These are phyloP conservation scores for Trichoderma atrobrunneum DNA, from an alignment of 2,329 filamentous ascomycete genomes.

Conservation along the genomic window DNA sequence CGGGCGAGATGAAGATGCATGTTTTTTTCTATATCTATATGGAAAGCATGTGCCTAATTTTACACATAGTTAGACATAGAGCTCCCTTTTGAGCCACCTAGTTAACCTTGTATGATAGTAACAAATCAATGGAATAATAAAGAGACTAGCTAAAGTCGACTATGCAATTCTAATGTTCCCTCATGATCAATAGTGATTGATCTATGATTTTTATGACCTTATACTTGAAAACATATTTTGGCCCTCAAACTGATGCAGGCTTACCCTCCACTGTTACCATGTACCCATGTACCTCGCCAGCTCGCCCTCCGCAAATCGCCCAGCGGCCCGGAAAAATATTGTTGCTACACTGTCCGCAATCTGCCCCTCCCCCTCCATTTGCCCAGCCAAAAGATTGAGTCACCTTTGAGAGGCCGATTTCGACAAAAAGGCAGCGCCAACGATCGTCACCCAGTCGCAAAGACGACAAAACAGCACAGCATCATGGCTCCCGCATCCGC, in stretches of 20 bases:
- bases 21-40: not conserved
- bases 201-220: not conserved
- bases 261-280: too few relatives aligned
- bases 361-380: constrained; percentile 23
- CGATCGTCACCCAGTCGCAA: not conserved
- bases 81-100: constrained; percentile 7
- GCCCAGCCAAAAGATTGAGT: constrained; percentile 16
- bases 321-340: constrained; percentile 18
- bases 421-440: constrained; percentile 1
- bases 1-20: not conserved
- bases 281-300: not conserved
- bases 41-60: not conserved
- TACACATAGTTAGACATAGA: constrained; percentile 15
- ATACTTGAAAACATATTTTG: not conserved
- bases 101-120: not conserved
- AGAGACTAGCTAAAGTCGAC: not conserved
- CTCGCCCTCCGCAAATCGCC: constrained; percentile 7
- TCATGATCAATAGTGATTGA: not conserved
- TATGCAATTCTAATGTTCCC: not conserved
- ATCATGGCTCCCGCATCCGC: constrained; percentile 18
- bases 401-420: constrained; percentile 12
- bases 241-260: too few relatives aligned
- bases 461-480: not conserved
- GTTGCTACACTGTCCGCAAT: constrained; percentile 8
- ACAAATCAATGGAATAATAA: not conserved